phyloP scores from a whole-genome alignment of 495 filamentous ascomycete genomes.

The Penicillium salamii region DNA sequence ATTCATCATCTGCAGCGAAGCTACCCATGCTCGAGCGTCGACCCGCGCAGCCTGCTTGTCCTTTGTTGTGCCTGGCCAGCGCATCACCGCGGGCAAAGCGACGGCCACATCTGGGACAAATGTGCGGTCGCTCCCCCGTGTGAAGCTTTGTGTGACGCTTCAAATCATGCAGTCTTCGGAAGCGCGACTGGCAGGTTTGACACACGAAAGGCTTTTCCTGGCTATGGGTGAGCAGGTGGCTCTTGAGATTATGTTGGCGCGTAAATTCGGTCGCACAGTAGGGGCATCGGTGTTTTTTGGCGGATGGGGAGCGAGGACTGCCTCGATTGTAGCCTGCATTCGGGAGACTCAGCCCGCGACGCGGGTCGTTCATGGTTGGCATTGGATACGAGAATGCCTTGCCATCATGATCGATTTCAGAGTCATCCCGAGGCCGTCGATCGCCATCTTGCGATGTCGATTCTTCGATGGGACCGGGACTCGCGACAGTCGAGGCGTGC shows the following conservation, averaged over 20 bases:
- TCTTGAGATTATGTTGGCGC: conserved; percentile 98
- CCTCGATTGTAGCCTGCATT: conserved; percentile 60
- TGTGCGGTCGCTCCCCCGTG: conserved; percentile 92
- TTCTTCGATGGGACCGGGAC: conserved; percentile 47
- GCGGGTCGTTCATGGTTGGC: conserved; percentile 46
- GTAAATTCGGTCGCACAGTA: conserved; percentile 97
- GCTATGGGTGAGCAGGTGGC: conserved; percentile 94
- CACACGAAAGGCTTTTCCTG: conserved; percentile 98
- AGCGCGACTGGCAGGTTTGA: conserved; percentile 81
- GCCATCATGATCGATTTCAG: conserved; percentile 43
- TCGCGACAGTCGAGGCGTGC: conserved; percentile 44
- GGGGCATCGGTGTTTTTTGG: conserved; percentile 92
- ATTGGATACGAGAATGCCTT: conserved; percentile 55
- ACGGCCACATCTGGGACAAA: conserved; percentile 88
- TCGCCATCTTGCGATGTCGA: conserved; percentile 43
- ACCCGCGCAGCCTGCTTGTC: conserved; percentile 92
- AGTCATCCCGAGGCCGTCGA: conserved; percentile 34
- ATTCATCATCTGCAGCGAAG: conserved; percentile 77
- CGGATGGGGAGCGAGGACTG: conserved; percentile 66
- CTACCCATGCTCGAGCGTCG: conserved; percentile 82
- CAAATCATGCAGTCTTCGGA: conserved; percentile 88
- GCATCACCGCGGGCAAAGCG: conserved; percentile 96
- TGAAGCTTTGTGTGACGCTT: conserved; percentile 96
- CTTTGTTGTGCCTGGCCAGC: conserved; percentile 90
- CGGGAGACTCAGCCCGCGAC: conserved; percentile 74